phyloP scores from a whole-genome alignment of 257 asterid species.

The Petunia axillaris region DNA sequence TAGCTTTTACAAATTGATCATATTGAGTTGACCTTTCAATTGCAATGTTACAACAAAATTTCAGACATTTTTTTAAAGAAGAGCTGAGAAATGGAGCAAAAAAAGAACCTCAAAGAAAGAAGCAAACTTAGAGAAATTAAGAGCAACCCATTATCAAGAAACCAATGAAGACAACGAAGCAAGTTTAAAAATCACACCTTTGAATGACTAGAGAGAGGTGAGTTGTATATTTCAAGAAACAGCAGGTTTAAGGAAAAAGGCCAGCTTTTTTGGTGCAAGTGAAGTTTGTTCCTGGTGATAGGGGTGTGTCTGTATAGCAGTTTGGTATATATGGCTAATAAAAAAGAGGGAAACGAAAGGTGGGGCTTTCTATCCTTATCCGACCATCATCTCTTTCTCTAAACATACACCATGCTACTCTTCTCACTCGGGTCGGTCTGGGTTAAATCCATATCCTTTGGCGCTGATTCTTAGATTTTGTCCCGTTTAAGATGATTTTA shows the following conservation, averaged over 20 bases:
- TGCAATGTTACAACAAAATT: not conserved
- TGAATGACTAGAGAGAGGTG: not conserved
- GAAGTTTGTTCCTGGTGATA: not conserved
- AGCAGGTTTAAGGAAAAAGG: not conserved
- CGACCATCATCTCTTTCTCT: slow-evolving; percentile 34
- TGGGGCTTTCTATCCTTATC: slow-evolving; percentile 55
- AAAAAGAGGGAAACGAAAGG: slow-evolving; percentile 44
- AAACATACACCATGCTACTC: not conserved
- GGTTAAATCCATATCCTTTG: too few species aligned
- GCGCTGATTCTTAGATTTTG: too few species aligned
- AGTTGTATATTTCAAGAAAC: not conserved
- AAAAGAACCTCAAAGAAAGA: not conserved
- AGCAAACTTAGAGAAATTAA: not conserved
- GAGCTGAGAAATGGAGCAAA: not conserved
- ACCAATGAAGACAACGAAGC: slow-evolving; percentile 9
- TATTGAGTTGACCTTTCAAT: slow-evolving; percentile 6
- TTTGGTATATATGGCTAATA: slow-evolving; percentile 14
- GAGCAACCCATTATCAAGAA: not conserved
- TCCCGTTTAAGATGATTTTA: too few species aligned
- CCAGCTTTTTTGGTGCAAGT: not conserved
- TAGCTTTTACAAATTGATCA: not conserved
- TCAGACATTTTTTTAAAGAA: not conserved
- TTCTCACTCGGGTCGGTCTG: not conserved
- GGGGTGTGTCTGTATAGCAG: not conserved
- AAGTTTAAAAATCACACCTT: slow-evolving; percentile 8